Conservation (phyloP, 2,329 filamentous ascomycete genomes). For the Xylaria sp. region DNA sequence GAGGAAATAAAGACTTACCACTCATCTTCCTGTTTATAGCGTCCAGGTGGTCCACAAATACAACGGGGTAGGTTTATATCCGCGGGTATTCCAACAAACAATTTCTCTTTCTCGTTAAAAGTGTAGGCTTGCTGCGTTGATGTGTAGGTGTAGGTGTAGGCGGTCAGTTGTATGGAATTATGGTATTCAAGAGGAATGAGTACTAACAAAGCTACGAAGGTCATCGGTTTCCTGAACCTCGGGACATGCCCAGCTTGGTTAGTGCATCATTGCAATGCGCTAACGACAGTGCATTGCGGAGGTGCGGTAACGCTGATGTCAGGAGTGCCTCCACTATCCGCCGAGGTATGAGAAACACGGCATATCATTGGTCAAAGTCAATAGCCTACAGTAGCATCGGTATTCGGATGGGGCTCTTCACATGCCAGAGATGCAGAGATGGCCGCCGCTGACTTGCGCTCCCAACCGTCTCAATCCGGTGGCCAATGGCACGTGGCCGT, state of each 20-base stretch:
- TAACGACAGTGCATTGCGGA: conserved; percentile 12
- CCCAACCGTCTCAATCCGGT: conserved; percentile 1
- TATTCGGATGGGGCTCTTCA: conserved; percentile 28
- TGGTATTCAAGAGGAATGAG: conserved; percentile 17
- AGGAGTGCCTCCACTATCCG: conserved; percentile 31
- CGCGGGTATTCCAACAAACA: conserved; percentile 17
- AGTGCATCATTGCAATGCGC: conserved; percentile 16
- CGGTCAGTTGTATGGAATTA: not conserved
- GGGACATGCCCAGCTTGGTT: conserved; percentile 33
- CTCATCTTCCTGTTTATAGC: conserved; percentile 43
- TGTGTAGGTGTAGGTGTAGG: not conserved
- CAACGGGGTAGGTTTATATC: conserved; percentile 19
- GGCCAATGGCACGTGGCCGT: not conserved
- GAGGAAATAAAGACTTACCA: conserved; percentile 40
- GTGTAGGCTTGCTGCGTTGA: conserved; percentile 3
- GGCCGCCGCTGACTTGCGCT: conserved; percentile 1
- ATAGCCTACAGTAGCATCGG: not conserved
- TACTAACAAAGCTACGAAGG: conserved; percentile 16
- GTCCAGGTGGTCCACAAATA: conserved; percentile 29
- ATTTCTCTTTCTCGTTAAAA: not conserved
- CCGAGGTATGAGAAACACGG: conserved; percentile 31
- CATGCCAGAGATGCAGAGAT: conserved; percentile 34
- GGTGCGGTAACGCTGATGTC: conserved; percentile 41
- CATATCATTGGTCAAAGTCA: conserved; percentile 29
- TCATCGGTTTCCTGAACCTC: conserved; percentile 35